Evolutionary conservation across 2,329 filamentous ascomycete genomes (phyloP), one percentile per base, ranked within the genome.

Genomic region (Penicillium sp.): DNA sequence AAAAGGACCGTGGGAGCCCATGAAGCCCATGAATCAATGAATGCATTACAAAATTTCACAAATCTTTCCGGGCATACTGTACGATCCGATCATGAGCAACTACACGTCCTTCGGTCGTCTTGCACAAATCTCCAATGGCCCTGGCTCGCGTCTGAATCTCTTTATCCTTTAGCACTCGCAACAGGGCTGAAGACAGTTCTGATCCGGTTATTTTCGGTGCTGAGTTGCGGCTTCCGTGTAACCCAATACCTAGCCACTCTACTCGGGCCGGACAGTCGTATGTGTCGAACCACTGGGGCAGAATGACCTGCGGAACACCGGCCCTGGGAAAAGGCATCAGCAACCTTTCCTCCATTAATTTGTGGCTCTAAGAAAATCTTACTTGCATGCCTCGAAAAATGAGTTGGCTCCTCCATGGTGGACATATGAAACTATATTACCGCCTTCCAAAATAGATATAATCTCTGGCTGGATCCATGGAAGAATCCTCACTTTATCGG

Each of bases 391-490:
- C 63, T 83, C 81, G 35, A 79, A 73, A 55, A 74, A 82, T 0
- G 78, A 80, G 55, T 78, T 81, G 0, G 79, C 77, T 4, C 80
- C 80, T 8, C 80, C 80, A 56, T 82, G 80, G 51, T 80, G 75
- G 3, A 82, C 69, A 10, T 77, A 73, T 27, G 75, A 77, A 2
- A 71, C 67, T 6, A 82, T 64, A 17, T 72, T 63, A 0, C 76
- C 76, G 3, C 71, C 73, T 29, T 72, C 62, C 6, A 82, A 51
- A 46, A 70, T 23, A 9, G 64, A 61, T 45, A 65, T 65, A 15
- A 67, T 64, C 15, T 67, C 64, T 2, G 63, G 42, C 29, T 62
- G 19, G 15, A 67, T 65, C 65, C 65, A 67, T 31, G 55, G 33
- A 1, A 63, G 48, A 3, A 62, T 53, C 19, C 49, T 62, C n/a